Conservation (phyloP, 371 early-diverging fungal species). For the Syncephalastrum racemosum region DNA sequence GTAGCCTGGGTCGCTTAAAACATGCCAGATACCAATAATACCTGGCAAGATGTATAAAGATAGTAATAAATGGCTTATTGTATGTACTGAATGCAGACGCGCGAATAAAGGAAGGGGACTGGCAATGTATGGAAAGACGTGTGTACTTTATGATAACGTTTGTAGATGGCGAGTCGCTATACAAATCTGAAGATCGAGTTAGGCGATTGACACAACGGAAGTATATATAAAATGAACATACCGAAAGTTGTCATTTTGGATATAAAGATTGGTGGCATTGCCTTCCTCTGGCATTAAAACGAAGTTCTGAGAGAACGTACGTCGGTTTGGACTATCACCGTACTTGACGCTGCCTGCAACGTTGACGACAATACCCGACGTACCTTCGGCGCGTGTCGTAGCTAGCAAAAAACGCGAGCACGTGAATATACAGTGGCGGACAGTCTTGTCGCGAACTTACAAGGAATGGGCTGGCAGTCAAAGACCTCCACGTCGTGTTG, state of each 20-base stretch:
- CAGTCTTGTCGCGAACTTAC: constrained; percentile 17
- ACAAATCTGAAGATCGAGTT: constrained; percentile 1
- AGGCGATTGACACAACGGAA: too few relatives aligned
- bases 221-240: constrained; percentile 13
- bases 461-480: constrained; percentile 68
- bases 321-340: constrained; percentile 49
- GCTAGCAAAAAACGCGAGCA: constrained; percentile 12
- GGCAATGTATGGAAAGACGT: too few relatives aligned
- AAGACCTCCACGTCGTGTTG: constrained; percentile 63
- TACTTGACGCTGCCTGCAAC: constrained; percentile 64
- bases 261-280: constrained; percentile 52
- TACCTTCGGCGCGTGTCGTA: constrained; percentile 45
- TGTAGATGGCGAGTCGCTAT: not conserved
- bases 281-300: constrained; percentile 62
- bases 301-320: constrained; percentile 68
- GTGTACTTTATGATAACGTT: too few relatives aligned
- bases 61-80: too few relatives aligned
- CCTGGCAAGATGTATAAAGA: too few relatives aligned
- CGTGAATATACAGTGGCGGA: not conserved
- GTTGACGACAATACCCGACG: constrained; percentile 52
- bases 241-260: constrained; percentile 62
- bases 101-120: too few relatives aligned
- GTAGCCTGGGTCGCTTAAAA: too few relatives aligned
- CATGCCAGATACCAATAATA: too few relatives aligned
- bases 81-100: too few relatives aligned